A percentile compares a stretch with the other conserved stretches of the same genome.
phyloP scores from a whole-genome alignment of 495 filamentous ascomycete species.

The Aspergillus nanangensis region DNA sequence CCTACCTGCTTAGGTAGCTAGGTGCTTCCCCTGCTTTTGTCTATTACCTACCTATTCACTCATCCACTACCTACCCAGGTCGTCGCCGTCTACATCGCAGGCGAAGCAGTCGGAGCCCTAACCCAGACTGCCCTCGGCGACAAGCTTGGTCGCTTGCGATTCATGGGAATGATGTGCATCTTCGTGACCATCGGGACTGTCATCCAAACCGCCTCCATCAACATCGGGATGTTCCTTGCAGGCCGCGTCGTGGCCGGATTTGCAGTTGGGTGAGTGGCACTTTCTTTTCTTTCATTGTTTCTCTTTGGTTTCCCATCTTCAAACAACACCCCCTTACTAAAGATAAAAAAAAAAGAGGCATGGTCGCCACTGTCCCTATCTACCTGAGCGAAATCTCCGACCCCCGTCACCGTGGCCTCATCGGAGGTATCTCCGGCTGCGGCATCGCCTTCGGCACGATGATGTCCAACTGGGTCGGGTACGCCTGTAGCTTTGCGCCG shows the following conservation, averaged over 20 bases:
- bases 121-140: conserved; percentile 51
- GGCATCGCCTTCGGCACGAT: conserved; percentile 56
- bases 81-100: conserved; percentile 57
- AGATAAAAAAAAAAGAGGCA: conserved; percentile 25
- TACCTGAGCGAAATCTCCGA: conserved; percentile 57
- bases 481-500: conserved; percentile 50
- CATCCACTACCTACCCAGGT: conserved; percentile 23
- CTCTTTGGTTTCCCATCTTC: too few relatives aligned
- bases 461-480: conserved; percentile 56
- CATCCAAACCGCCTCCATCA: conserved; percentile 54
- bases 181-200: conserved; percentile 53
- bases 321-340: too few relatives aligned
- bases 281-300: background rate
- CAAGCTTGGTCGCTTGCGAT: conserved; percentile 51
- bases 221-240: conserved; percentile 57
- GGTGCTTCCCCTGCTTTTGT: too few relatives aligned
- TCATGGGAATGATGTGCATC: conserved; percentile 55
- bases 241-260: conserved; percentile 52
- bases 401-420: conserved; percentile 48
- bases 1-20: too few relatives aligned
- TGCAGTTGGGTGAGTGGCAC: conserved; percentile 48
- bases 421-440: conserved; percentile 55
- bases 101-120: conserved; percentile 50
- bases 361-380: conserved; percentile 55
- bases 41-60: too few relatives aligned